Evolutionary conservation across 2,329 filamentous ascomycete genomes (phyloP), one percentile per base, ranked within the genome.

Genomic region (Hypoxylon rubiginosum): DNA sequence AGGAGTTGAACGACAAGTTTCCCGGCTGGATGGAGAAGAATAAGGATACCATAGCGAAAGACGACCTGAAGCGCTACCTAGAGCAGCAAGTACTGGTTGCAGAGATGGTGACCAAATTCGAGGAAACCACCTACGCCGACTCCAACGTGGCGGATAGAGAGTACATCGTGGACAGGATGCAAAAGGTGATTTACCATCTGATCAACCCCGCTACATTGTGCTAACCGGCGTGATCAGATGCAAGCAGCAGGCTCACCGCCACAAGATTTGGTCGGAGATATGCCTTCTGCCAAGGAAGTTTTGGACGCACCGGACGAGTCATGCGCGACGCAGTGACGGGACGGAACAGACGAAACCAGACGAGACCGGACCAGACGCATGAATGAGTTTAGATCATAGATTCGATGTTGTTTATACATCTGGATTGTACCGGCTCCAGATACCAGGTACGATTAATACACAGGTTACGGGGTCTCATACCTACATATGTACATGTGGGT

Each of bases 111-210:
- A 84, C 82, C 71, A 93, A 93, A 76, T 99, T 99, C 76, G 94
- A 99, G 79, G 88, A 91, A 78, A 85, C 86, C 58, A 88, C 86
- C 0, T 99, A 97, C 78, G 88, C 88, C 50, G 96, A 99, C 81
- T 88, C 91, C 11, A 95, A 97, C 76, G 81, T 91, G 13, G 85
- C 87, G 49, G 93, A 97, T 80, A 86, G 94, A 67, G 93, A 97
- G 77, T 97, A 94, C 79, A 96, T 99, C 74, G 95, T 97, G 70
- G 94, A 97, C 75, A 91, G 91, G 77, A 99, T 99, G 96, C 95
- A 98, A 79, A 95, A 95, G 90, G 95, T 97, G 80, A 78, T 86
- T 58, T 24, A 6, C 9, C 46, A 9, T 43, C 13, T 10, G 13
- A 10, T 10, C 17, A 43, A n/a, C n/a, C 13, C 34, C 32, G 32